Evolutionary conservation across 1,284 basidiomycete genomes (phyloP), one percentile per base, ranked within the genome.

Genomic region (Farysia itapuensis): DNA sequence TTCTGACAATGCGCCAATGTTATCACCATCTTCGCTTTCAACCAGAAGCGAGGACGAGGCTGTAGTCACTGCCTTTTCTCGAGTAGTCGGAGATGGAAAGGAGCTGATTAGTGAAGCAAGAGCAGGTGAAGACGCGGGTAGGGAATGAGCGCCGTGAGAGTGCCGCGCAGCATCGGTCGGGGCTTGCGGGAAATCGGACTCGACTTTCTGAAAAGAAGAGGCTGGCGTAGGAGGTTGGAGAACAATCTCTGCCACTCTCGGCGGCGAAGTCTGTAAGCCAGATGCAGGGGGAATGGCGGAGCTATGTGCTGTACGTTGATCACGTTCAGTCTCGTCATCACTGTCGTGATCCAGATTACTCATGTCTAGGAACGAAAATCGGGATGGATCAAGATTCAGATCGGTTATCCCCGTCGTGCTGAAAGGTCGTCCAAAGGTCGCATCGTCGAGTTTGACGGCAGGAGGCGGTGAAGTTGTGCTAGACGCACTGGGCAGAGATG

Each of bases 301-400:
- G 18, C 8, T 18, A 5, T 38, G 32, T 13, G 39, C 32, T 8
- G 31, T 16, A 33, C 18, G 31, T 8, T 19, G 12, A 19, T 33
- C 31, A 14, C 23, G 30, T 9, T 43, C 26, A 14, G 23, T 25
- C 14, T 50, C 46, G 13, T 34, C 38, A 16, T 50, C 47, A 22
- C 47, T 57, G n/a, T 46, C 47, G 24, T 37, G 31, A 18, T 50
- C 42, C 29, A 31, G 41, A 28, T 16, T 43, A 24, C 53, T 43
- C 53, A 57, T 57, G 26, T 57, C 47, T 18, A 57, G 47, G 21
- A 57, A 57, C 0, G 53, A 57, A 29, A 46, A 50, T 37, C 47
- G 53, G 2, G 53, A 50, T 35, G 43, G 30, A n/a, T n/a, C n/a
- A n/a, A n/a, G 26, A 13, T 45, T 41, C 22, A 57, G 35, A 34